Evolutionary conservation across 495 filamentous ascomycete species (phyloP).

Genomic region (Penicillium taxi): DNA sequence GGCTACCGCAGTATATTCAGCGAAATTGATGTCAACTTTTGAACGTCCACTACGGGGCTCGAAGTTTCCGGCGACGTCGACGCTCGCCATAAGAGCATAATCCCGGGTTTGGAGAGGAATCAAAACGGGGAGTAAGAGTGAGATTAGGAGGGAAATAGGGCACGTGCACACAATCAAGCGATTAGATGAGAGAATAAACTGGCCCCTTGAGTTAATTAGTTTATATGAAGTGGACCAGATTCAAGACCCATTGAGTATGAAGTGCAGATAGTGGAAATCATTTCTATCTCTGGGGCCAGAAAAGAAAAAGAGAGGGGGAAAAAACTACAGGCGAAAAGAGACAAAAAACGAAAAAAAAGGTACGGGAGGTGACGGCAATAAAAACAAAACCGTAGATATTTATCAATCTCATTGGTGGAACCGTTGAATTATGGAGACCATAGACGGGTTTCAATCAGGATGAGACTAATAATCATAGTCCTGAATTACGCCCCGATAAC

Average conservation of each 20-base stretch:
- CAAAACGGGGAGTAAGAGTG: background rate
- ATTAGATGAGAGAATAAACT: background rate
- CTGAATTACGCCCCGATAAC: background rate
- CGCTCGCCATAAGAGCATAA: slow-evolving; percentile 20
- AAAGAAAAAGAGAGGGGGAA: background rate
- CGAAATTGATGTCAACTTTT: slow-evolving; percentile 2
- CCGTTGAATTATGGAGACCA: background rate
- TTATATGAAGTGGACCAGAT: slow-evolving; percentile 1
- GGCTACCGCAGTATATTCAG: slow-evolving; percentile 15
- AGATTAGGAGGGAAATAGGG: too few relatives aligned
- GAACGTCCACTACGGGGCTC: slow-evolving; percentile 21
- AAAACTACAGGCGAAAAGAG: slow-evolving; percentile 3
- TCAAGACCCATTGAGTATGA: slow-evolving; percentile 3
- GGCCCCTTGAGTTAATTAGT: background rate
- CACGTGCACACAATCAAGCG: too few relatives aligned
- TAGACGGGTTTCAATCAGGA: background rate
- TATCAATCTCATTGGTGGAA: background rate
- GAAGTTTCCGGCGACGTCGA: slow-evolving; percentile 9
- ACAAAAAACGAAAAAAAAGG: slow-evolving; percentile 13
- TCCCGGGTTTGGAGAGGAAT: slow-evolving; percentile 3
- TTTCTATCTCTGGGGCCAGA: background rate
- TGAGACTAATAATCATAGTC: slow-evolving; percentile 3
- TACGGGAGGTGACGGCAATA: slow-evolving; percentile 16
- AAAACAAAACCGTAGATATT: slow-evolving; percentile 3
- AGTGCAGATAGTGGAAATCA: background rate